Evolutionary conservation across 2,329 filamentous ascomycete genomes (phyloP), one percentile per base, ranked within the genome.

Genomic region (Claviceps digitariae): DNA sequence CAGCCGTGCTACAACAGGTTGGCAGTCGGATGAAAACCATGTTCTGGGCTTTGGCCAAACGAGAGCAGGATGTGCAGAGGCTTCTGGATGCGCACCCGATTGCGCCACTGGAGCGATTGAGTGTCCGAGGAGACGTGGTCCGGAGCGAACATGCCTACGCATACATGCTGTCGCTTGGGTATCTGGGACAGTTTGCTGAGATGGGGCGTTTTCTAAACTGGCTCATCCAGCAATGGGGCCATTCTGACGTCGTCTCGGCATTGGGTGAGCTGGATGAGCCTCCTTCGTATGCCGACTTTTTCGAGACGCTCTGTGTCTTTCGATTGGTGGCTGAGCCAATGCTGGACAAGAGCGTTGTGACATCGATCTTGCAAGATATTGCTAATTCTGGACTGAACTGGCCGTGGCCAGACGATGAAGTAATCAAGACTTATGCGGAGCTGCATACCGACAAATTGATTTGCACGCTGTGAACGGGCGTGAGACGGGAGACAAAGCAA

Each of bases 121-220:
- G 60, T 43, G 60, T 60, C 29, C 61, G 69, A 8, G 58, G 55
- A 51, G 69, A 71, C 54, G 62, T 63, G 2, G 63, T 68, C 41
- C 58, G 61, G 53, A 65, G 63, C 6, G 59, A 62, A 81, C 58
- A 67, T 15, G 66, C 61, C 1, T 79, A 85, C 59, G 69, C 72
- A 2, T 85, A 86, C 62, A 74, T 89, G 63, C 74, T 82, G 48
- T 74, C 79, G 1, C 69, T 89, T 23, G 84, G 78, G 1, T 74
- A 77, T 51, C 65, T 81, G n/a, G 76, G 75, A 38, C 80, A 87
- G 57, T 72, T 73, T 49, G 67, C 75, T 2, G 79, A 76, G 50
- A 79, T 88, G 63, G 72, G 76, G 5, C 69, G 68, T 4, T 66
- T 83, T 5, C 66, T 84, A 15, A 64, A 68, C 31, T 90, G 83